Evolutionary conservation across 2,329 filamentous ascomycete genomes (phyloP).

Genomic region (Cytospora piceae): DNA sequence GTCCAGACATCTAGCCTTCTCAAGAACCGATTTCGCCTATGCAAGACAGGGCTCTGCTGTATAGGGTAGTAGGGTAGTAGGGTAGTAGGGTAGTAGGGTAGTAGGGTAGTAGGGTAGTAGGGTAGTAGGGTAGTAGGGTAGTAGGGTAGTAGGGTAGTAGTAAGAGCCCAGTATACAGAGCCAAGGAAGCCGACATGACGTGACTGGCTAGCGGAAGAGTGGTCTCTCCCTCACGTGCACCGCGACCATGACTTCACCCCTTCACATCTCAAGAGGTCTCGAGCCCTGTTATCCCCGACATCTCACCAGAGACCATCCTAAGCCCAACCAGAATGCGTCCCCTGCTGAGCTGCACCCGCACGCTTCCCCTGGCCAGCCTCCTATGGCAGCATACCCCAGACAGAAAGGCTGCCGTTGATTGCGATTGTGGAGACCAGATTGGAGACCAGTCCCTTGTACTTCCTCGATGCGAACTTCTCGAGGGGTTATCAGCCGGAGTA

Average conservation of each 20-base stretch:
- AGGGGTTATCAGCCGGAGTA: slow-evolving; percentile 16
- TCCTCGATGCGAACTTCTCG: slow-evolving; percentile 22
- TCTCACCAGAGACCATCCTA: slow-evolving; percentile 8
- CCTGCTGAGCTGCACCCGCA: slow-evolving; percentile 2
- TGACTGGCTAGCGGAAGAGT: slow-evolving; percentile 2
- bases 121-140: no score
- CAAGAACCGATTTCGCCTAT: not conserved
- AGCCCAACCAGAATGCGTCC: slow-evolving; percentile 12
- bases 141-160: no score
- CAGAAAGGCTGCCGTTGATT: slow-evolving; percentile 10
- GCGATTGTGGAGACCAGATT: slow-evolving; percentile 22
- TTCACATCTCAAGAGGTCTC: slow-evolving; percentile 15
- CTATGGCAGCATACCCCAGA: slow-evolving; percentile 16
- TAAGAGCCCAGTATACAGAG: not conserved
- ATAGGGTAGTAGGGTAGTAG: no score
- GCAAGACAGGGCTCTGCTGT: not conserved
- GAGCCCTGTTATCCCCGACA: not conserved
- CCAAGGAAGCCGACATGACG: not conserved
- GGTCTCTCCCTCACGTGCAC: slow-evolving; percentile 12
- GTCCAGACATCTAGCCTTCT: not conserved
- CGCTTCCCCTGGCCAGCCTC: slow-evolving; percentile 7
- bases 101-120: no score
- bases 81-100: no score
- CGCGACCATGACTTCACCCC: slow-evolving; percentile 14
- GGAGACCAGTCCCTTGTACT: slow-evolving; percentile 19